Conservation (phyloP, 2,329 filamentous ascomycete species). For the Trichoderma hamatum region DNA sequence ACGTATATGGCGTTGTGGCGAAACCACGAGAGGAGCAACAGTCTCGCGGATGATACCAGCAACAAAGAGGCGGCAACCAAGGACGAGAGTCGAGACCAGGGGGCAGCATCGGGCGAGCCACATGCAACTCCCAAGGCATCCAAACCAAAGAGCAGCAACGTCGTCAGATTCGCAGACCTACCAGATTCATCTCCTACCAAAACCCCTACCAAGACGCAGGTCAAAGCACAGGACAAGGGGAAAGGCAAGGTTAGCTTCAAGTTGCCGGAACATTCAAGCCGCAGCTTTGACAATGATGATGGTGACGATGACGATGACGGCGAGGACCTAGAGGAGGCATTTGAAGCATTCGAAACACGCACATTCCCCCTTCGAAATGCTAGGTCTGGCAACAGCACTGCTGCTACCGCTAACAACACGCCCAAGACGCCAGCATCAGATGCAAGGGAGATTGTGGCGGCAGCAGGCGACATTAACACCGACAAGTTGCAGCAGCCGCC, state of each 20-base stretch:
- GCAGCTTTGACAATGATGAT: neutral
- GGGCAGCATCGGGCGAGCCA: constrained; percentile 37
- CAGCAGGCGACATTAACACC: constrained; percentile 17
- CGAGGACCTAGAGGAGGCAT: constrained; percentile 40
- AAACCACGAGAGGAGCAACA: constrained; percentile 25
- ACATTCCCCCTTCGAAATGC: constrained; percentile 33
- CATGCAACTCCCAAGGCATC: neutral
- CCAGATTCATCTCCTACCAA: neutral
- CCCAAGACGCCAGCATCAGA: constrained; percentile 12
- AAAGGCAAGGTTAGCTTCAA: neutral
- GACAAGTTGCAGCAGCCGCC: constrained; percentile 29
- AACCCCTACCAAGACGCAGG: neutral
- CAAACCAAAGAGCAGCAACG: neutral
- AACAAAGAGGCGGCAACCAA: neutral
- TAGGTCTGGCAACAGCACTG: neutral
- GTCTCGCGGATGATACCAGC: neutral
- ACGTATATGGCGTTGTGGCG: constrained; percentile 38
- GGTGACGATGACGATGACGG: neutral
- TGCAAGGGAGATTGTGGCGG: neutral
- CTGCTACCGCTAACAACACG: neutral
- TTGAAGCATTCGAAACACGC: constrained; percentile 44
- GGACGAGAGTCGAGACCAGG: constrained; percentile 29
- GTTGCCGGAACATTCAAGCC: neutral
- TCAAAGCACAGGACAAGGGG: neutral
- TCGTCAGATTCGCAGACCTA: neutral